Evolutionary conservation across 176 grass and related monocot genomes (phyloP).

Genomic region (Hordeum vulgare): MorexV3_pseudomolecules_assembly NC_058521.1:443928880-443929379

Average conservation of each 20-base stretch:
- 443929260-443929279: slow-evolving; percentile 79
- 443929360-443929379: slow-evolving; percentile 86
- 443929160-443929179: slow-evolving; percentile 65
- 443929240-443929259: slow-evolving; percentile 85
- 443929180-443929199: slow-evolving; percentile 70
- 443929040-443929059: slow-evolving; percentile 91
- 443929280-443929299: slow-evolving; percentile 60
- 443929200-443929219: slow-evolving; percentile 57
- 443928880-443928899: neutral
- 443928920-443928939: slow-evolving; percentile 1
- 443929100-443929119: slow-evolving; percentile 76
- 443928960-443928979: neutral
- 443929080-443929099: slow-evolving; percentile 69
- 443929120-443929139: slow-evolving; percentile 97
- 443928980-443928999: slow-evolving; percentile 33
- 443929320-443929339: slow-evolving; percentile 71
- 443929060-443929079: slow-evolving; percentile 67
- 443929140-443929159: slow-evolving; percentile 65
- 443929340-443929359: slow-evolving; percentile 96
- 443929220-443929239: slow-evolving; percentile 50
- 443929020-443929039: slow-evolving; percentile 68
- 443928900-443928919: neutral
- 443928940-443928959: slow-evolving; percentile 21
- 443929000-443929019: slow-evolving; percentile 53
- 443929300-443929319: slow-evolving; percentile 64